These are phyloP conservation scores for Suhomyces sp. DNA, from an alignment of 805 yeast genomes.

Conservation along the genomic window DNA sequence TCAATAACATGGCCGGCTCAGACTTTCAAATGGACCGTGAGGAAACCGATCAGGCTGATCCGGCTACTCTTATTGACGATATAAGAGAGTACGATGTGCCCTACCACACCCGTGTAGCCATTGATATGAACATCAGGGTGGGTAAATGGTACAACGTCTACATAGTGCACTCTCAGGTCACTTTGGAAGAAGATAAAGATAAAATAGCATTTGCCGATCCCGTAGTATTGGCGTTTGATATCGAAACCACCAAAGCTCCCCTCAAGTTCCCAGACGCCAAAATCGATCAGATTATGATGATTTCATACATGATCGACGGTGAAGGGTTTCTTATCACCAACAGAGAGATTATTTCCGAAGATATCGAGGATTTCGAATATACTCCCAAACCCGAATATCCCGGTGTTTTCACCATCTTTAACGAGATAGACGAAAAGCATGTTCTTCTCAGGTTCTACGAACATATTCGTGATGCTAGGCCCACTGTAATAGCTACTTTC, in stretches of 20 bases:
- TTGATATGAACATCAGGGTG: slow-evolving; percentile 80
- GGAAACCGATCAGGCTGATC: slow-evolving; percentile 37
- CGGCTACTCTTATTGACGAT: slow-evolving; percentile 68
- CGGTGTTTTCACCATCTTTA: slow-evolving; percentile 84
- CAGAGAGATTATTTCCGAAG: slow-evolving; percentile 89
- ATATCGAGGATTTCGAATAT: slow-evolving; percentile 94
- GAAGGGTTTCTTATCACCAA: slow-evolving; percentile 93
- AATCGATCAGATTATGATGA: slow-evolving; percentile 96
- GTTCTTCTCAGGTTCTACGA: slow-evolving; percentile 77
- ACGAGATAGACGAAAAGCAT: slow-evolving; percentile 81
- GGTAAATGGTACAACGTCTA: slow-evolving; percentile 94
- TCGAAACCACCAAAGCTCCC: slow-evolving; percentile 96
- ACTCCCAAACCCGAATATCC: slow-evolving; percentile 96
- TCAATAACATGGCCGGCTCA: slow-evolving; percentile 12
- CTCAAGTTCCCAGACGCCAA: slow-evolving; percentile 91
- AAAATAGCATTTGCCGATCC: slow-evolving; percentile 96
- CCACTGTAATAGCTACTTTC: slow-evolving; percentile 96
- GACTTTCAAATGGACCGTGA: slow-evolving; percentile 11
- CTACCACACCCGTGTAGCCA: slow-evolving; percentile 93
- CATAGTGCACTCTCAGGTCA: slow-evolving; percentile 54
- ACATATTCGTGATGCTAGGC: slow-evolving; percentile 81
- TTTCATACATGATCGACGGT: slow-evolving; percentile 98
- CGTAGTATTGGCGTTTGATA: slow-evolving; percentile 93
- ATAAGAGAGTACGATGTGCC: slow-evolving; percentile 95
- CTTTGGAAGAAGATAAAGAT: slow-evolving; percentile 58